Evolutionary conservation across 768 basidiomycete genomes (phyloP), one percentile per base, ranked within the genome.

Genomic region (Clathrus columnatus): DNA sequence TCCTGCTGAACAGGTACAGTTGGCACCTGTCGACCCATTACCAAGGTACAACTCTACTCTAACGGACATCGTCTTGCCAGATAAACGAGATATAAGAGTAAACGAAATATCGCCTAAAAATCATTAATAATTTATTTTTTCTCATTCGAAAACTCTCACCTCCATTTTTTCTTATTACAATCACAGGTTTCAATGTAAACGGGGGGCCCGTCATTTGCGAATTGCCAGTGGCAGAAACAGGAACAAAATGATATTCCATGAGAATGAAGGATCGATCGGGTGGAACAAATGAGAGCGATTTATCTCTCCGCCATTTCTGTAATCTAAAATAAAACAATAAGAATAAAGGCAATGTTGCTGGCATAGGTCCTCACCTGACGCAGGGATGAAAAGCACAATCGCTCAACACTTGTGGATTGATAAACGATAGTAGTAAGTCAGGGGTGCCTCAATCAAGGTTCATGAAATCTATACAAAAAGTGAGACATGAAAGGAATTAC

Each of bases 311-410:
- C 87, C 91, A 96, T 54, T 84, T 82, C 63, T 81, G 84, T 23
- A 94, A 72, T 32, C 92, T 94, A 61, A 24, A 7, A 29, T 28
- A 45, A 57, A 16, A 54, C 24, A 58, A 59, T 53, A 45, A 27
- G 18, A 24, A 18, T 21, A 21, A 47, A 23, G 24, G 51, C n/a
- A 41, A 46, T 41, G 43, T 52, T 51, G 41, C 16, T 41, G 48
- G 26, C 49, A 29, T 16, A 59, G 49, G 45, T 2, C 66, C 80
- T 56, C 67, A 91, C 91, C 94, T 79, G 54, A 98, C 84, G 66
- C 92, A 96, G 27, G 93, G 83, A 67, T 98, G 95, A 68, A 98
- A 95, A 1, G 88, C 81, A 59, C 85, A 87, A 61, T 94, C 89
- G 1, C 73, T 74, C 62, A 93, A 71, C 27, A 81, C 77, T 61